phyloP scores from a whole-genome alignment of 768 basidiomycete species.

The Lentinus brumalis region DNA sequence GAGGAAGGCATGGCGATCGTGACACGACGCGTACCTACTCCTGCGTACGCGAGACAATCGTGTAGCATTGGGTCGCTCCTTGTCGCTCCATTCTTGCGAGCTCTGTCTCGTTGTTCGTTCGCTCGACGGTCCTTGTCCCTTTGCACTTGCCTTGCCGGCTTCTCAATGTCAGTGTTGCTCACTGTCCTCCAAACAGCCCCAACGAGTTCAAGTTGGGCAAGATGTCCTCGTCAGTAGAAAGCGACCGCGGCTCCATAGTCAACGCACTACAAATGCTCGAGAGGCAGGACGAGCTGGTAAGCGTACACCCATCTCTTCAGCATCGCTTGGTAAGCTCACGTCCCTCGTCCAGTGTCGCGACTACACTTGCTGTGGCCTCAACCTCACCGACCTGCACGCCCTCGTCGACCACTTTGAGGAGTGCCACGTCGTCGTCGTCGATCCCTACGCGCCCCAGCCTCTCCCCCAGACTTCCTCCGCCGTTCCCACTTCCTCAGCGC shows the following conservation, averaged over 20 bases:
- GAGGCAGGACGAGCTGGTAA: constrained; percentile 72
- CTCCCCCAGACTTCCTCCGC: constrained; percentile 16
- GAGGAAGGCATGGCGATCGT: background rate
- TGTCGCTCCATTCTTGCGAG: too few relatives aligned
- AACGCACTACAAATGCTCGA: constrained; percentile 70
- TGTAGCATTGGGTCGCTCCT: too few relatives aligned
- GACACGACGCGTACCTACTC: background rate
- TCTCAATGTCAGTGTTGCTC: background rate
- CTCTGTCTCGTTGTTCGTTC: too few relatives aligned
- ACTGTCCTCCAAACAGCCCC: constrained; percentile 32
- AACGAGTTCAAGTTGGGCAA: constrained; percentile 50
- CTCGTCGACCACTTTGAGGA: constrained; percentile 93
- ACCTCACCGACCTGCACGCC: constrained; percentile 75
- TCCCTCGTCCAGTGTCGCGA: constrained; percentile 62
- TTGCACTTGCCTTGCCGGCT: background rate
- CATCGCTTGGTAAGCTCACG: constrained; percentile 2
- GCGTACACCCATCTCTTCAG: constrained; percentile 27
- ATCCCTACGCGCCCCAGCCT: constrained; percentile 36
- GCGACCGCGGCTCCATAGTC: constrained; percentile 58
- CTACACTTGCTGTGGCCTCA: constrained; percentile 87
- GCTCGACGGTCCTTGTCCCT: background rate
- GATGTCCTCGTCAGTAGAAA: constrained; percentile 57
- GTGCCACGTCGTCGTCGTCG: constrained; percentile 77
- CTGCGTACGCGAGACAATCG: background rate
- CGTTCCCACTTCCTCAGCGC: constrained; percentile 6